Evolutionary conservation across 495 filamentous ascomycete species (phyloP).

Genomic region (Rhypophila decipiens): DNA sequence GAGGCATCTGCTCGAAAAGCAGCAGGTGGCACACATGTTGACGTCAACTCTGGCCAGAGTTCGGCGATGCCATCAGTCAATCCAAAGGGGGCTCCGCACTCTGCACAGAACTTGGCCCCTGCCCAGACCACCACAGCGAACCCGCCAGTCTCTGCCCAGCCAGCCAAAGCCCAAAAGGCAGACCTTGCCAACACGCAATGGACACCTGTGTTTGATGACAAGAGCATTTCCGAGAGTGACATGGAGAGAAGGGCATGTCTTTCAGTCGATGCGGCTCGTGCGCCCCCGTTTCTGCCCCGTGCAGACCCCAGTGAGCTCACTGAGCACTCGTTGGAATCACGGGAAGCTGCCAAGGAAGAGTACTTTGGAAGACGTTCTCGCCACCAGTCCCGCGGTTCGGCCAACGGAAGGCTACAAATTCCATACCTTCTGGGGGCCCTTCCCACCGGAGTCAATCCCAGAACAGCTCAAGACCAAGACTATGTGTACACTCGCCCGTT

Average conservation of each 20-base stretch:
- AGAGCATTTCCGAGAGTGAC: constrained; percentile 16
- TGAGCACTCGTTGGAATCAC: constrained; percentile 6
- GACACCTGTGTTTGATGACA: constrained; percentile 5
- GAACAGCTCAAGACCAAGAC: constrained; percentile 27
- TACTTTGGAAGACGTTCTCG: not conserved
- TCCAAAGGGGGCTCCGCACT: too few species aligned
- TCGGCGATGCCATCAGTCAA: too few species aligned
- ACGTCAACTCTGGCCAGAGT: constrained; percentile 1
- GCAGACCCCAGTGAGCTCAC: constrained; percentile 7
- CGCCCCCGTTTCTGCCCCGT: constrained; percentile 25
- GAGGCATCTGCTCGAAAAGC: constrained; percentile 18
- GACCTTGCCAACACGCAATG: not conserved
- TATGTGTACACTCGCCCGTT: constrained; percentile 41
- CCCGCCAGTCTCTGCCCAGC: not conserved
- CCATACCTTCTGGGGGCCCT: constrained; percentile 41
- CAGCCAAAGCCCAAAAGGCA: too few species aligned
- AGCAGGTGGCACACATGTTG: not conserved
- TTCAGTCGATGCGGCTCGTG: constrained; percentile 19
- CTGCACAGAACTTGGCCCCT: too few species aligned
- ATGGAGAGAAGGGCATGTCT: too few species aligned
- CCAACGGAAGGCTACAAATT: constrained; percentile 7
- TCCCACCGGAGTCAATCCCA: constrained; percentile 30
- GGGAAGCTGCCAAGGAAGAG: constrained; percentile 9
- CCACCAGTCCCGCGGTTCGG: not conserved
- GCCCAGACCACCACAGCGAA: constrained; percentile 3